Evolutionary conservation across 225 moss, liverwort and hornwort genomes (phyloP).

Genomic region (Marchantia paleacea): DNA sequence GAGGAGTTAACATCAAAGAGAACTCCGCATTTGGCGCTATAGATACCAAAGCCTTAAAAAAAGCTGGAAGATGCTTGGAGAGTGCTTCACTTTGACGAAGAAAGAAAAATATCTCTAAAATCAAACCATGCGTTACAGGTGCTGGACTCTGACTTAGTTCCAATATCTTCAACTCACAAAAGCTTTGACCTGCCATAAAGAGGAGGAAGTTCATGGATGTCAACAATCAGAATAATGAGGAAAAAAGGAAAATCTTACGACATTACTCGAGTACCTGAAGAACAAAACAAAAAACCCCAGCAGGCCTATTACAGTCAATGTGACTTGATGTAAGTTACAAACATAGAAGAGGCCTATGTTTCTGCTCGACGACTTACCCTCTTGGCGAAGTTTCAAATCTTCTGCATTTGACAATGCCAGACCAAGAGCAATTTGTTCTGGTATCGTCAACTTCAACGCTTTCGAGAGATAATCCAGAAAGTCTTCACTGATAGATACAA

Average conservation of each 20-base stretch:
- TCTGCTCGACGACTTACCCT: slow-evolving; percentile 43
- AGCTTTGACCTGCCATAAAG: slow-evolving; percentile 58
- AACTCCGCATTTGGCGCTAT: slow-evolving; percentile 59
- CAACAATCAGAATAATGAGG: background rate
- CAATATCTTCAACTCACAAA: slow-evolving; percentile 69
- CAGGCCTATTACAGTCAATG: background rate
- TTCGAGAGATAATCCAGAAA: slow-evolving; percentile 70
- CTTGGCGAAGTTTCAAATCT: slow-evolving; percentile 70
- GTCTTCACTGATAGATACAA: slow-evolving; percentile 65
- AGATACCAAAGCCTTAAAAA: slow-evolving; percentile 63
- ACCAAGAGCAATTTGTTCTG: slow-evolving; percentile 83
- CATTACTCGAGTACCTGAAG: background rate
- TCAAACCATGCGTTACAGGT: slow-evolving; percentile 59
- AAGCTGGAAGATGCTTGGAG: slow-evolving; percentile 52
- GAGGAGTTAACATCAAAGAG: slow-evolving; percentile 74
- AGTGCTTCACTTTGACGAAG: slow-evolving; percentile 76
- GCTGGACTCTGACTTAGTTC: slow-evolving; percentile 72
- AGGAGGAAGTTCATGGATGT: background rate
- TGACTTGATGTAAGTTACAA: too few species aligned
- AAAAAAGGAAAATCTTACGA: too few species aligned
- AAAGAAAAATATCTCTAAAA: slow-evolving; percentile 65
- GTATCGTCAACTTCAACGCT: slow-evolving; percentile 66
- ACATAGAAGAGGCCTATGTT: background rate
- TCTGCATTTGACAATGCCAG: slow-evolving; percentile 82
- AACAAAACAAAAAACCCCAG: background rate